These are phyloP conservation scores for Solanum aculeatissimum DNA, from an alignment of 305 asterid genomes.

Conservation along the genomic window DNA sequence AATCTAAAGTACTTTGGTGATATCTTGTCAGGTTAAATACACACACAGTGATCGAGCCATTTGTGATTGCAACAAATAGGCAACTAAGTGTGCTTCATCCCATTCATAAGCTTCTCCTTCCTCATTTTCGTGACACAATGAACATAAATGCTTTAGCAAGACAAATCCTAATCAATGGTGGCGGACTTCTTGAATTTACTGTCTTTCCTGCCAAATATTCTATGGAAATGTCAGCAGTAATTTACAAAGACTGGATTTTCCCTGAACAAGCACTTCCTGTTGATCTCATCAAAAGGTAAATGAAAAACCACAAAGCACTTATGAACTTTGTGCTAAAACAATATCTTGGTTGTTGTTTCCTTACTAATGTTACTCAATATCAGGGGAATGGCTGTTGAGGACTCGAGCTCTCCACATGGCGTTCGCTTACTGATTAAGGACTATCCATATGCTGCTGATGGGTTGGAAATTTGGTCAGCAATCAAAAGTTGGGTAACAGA, in stretches of 20 bases:
- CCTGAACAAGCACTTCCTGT: slow-evolving; percentile 70
- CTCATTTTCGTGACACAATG: slow-evolving; percentile 27
- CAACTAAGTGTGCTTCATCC: slow-evolving; percentile 26
- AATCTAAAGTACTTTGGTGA: not conserved
- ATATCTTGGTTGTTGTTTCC: not conserved
- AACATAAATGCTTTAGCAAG: slow-evolving; percentile 23
- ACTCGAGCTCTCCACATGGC: slow-evolving; percentile 48
- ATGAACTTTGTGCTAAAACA: not conserved
- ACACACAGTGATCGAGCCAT: not conserved
- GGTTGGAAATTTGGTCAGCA: slow-evolving; percentile 80
- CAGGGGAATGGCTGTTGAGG: slow-evolving; percentile 73
- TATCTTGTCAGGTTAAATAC: not conserved
- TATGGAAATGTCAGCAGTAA: slow-evolving; percentile 21
- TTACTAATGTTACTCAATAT: not conserved
- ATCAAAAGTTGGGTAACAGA: slow-evolving; percentile 68
- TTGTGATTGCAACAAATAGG: slow-evolving; percentile 23
- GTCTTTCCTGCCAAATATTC: slow-evolving; percentile 22
- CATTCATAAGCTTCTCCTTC: slow-evolving; percentile 17
- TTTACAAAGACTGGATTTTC: slow-evolving; percentile 19
- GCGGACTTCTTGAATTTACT: slow-evolving; percentile 11
- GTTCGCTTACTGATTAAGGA: slow-evolving; percentile 68
- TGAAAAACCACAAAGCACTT: not conserved
- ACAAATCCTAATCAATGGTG: slow-evolving; percentile 15
- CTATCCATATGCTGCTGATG: slow-evolving; percentile 86
- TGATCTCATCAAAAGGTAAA: slow-evolving; percentile 70